Percentiles rank a stretch among this genome's conserved stretches.
These are phyloP conservation scores for Sindora glabra DNA, from an alignment of 306 rosid species.

Conservation along the genomic window DNA sequence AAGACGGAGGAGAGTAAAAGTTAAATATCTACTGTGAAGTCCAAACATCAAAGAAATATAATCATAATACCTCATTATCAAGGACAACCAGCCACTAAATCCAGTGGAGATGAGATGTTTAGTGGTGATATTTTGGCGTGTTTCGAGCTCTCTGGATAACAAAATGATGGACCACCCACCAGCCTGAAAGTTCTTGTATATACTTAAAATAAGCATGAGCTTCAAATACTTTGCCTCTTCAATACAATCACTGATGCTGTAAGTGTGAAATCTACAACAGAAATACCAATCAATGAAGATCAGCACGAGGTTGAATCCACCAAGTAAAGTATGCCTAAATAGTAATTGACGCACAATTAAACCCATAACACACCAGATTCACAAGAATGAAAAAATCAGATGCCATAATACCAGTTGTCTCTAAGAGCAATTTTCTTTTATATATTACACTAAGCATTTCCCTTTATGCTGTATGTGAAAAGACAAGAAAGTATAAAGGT, in stretches of 20 bases:
- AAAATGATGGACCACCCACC: slow-evolving; percentile 68
- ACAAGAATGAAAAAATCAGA: not conserved
- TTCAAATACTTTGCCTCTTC: slow-evolving; percentile 42
- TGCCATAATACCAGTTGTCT: not conserved
- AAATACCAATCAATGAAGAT: slow-evolving; percentile 11
- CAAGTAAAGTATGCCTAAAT: not conserved
- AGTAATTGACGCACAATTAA: too few relatives aligned
- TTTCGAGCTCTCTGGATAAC: slow-evolving; percentile 47
- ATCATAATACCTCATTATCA: slow-evolving; percentile 67
- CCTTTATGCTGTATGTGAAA: too few relatives aligned
- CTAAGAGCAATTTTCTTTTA: not conserved
- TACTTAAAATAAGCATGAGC: slow-evolving; percentile 31
- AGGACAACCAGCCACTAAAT: slow-evolving; percentile 44
- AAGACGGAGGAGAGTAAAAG: too few relatives aligned
- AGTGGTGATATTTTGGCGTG: slow-evolving; percentile 32
- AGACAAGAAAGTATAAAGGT: not conserved
- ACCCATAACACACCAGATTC: not conserved
- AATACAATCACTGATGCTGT: slow-evolving; percentile 31
- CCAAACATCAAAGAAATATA: slow-evolving; percentile 1
- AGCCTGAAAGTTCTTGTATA: slow-evolving; percentile 44
- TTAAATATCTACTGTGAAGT: not conserved
- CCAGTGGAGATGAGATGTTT: slow-evolving; percentile 55
- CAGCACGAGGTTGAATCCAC: not conserved
- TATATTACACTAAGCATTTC: too few relatives aligned
- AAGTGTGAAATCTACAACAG: slow-evolving; percentile 29